These are phyloP conservation scores for Pseudocercospora pini-densiflorae DNA, from an alignment of 2,329 filamentous ascomycete genomes.

Conservation along the genomic window DNA sequence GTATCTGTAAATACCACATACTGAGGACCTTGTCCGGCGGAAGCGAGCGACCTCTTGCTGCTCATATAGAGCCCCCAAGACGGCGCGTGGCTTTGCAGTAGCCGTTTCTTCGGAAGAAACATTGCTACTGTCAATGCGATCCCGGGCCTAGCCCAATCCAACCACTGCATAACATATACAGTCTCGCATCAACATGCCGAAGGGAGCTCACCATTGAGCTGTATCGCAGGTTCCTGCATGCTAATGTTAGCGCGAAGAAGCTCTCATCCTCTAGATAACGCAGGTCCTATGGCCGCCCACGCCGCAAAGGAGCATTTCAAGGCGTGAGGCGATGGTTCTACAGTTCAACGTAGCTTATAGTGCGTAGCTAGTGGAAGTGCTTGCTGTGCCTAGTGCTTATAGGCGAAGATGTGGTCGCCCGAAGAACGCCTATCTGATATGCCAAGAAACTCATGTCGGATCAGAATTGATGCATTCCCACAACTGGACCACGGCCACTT, in stretches of 20 bases:
- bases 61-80: not conserved
- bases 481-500: too few species aligned
- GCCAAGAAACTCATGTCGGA: not conserved
- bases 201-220: not conserved
- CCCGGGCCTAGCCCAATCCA: not conserved
- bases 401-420: conserved; percentile 1
- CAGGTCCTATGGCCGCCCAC: not conserved
- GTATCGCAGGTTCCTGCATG: not conserved
- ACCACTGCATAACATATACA: not conserved
- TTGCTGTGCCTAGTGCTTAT: not conserved
- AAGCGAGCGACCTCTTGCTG: not conserved
- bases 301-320: not conserved
- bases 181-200: conserved; percentile 1
- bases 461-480: not conserved
- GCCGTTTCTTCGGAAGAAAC: too few species aligned
- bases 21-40: not conserved
- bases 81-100: too few species aligned
- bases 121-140: not conserved
- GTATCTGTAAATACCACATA: not conserved
- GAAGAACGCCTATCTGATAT: not conserved
- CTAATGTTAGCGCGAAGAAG: not conserved
- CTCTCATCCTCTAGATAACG: conserved; percentile 5
- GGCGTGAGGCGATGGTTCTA: not conserved
- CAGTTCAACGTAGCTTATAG: not conserved
- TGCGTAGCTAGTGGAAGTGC: not conserved